Evolutionary conservation across 2,329 filamentous ascomycete genomes (phyloP).

Genomic region (Trichoderma sp.): DNA sequence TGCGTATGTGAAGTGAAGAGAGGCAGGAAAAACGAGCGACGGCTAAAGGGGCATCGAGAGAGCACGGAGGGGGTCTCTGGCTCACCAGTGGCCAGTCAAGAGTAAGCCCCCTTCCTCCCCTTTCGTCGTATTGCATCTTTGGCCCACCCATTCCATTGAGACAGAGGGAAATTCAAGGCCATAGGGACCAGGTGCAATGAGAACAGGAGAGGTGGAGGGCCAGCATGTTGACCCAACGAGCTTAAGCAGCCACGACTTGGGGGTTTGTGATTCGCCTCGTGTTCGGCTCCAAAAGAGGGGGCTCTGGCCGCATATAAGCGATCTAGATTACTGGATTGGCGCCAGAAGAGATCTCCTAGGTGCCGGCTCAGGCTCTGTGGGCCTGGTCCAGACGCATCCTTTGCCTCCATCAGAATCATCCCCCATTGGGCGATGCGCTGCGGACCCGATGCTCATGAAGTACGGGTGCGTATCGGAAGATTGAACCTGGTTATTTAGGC

Average conservation of each 20-base stretch:
- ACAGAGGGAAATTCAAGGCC: not conserved
- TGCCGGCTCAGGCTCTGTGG: not conserved
- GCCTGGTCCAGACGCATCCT: not conserved
- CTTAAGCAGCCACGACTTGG: not conserved
- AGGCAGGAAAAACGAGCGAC: not conserved
- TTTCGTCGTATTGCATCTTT: not conserved
- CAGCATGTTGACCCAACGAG: not conserved
- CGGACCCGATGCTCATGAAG: conserved; percentile 7
- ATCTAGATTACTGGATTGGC: not conserved
- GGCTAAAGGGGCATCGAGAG: not conserved
- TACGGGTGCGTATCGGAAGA: conserved; percentile 4
- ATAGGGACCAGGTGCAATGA: not conserved
- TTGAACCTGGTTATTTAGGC: not conserved
- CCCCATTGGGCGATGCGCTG: conserved; percentile 4
- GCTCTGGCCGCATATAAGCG: conserved; percentile 2
- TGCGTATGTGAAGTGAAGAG: not conserved
- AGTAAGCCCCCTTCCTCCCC: not conserved
- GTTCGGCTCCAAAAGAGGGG: not conserved
- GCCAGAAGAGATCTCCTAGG: not conserved
- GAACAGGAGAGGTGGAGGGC: not conserved
- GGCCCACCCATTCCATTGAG: not conserved
- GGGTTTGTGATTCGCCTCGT: not conserved
- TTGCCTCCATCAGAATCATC: conserved; percentile 1
- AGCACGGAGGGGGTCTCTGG: not conserved
- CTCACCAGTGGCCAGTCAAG: not conserved